phyloP scores from a whole-genome alignment of 345 rosid genomes.

The Syzygium jambos region DNA sequence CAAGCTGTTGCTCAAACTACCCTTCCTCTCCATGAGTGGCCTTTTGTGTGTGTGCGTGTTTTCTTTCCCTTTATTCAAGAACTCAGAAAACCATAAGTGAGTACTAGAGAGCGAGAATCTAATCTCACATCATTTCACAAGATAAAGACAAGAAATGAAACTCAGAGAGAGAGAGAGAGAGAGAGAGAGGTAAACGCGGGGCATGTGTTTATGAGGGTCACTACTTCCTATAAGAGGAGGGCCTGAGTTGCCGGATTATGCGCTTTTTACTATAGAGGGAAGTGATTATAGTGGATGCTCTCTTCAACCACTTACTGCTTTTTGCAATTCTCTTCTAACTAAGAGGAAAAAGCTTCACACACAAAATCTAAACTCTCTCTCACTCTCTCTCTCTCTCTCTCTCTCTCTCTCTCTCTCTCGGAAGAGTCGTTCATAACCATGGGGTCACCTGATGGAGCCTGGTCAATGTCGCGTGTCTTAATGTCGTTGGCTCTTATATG shows the following conservation, averaged over 20 bases:
- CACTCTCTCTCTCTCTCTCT: not conserved
- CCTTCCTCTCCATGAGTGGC: conserved; percentile 37
- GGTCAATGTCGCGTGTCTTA: not conserved
- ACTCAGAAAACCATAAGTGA: not conserved
- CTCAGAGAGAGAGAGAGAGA: not conserved
- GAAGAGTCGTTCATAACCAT: not conserved
- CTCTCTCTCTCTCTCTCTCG: not conserved
- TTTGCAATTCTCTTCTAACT: not conserved
- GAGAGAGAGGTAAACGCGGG: not conserved
- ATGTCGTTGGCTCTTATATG: not conserved
- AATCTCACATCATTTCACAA: not conserved
- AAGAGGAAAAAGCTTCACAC: not conserved
- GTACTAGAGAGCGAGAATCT: not conserved
- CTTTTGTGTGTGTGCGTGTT: not conserved
- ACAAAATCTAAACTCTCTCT: not conserved
- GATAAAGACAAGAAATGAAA: not conserved
- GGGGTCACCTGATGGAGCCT: not conserved
- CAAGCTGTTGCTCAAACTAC: conserved; percentile 30
- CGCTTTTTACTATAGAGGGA: not conserved
- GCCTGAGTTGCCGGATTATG: not conserved
- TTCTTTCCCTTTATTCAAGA: not conserved
- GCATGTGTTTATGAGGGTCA: not conserved
- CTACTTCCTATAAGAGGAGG: not conserved
- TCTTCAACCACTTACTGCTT: not conserved
- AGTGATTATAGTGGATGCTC: not conserved